Evolutionary conservation across 331 rosid genomes (phyloP).

Genomic region (Pyrus hybrid): DNA sequence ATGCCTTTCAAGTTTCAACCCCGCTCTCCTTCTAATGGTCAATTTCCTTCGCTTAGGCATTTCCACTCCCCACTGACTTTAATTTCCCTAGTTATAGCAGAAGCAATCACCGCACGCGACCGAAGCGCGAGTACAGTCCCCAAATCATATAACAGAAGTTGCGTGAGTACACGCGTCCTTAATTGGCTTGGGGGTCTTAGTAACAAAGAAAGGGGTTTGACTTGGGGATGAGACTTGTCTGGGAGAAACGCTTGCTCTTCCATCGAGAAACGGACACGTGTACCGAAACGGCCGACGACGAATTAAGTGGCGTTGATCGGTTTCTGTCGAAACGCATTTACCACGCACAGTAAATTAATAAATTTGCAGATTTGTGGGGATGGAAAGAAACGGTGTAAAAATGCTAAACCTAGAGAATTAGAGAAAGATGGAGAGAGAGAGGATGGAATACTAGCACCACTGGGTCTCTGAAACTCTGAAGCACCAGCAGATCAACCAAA

Average conservation of each 20-base stretch:
- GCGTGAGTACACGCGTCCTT: neutral
- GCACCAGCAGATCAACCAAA: neutral
- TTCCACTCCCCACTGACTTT: too few species aligned
- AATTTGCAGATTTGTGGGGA: conserved; percentile 41
- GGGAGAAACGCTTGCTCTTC: conserved; percentile 21
- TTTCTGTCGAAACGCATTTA: conserved; percentile 57
- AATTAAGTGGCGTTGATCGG: conserved; percentile 37
- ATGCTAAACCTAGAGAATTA: neutral
- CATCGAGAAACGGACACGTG: conserved; percentile 36
- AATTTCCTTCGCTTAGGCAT: neutral
- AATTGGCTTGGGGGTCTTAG: too few species aligned
- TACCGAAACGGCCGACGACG: conserved; percentile 25
- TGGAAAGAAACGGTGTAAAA: neutral
- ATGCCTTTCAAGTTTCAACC: neutral
- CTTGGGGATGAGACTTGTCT: neutral
- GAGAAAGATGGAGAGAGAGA: neutral
- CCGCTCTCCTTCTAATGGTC: neutral
- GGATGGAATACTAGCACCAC: neutral
- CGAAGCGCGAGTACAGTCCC: neutral
- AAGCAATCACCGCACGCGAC: neutral
- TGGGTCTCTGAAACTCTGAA: neutral
- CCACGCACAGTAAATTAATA: conserved; percentile 35
- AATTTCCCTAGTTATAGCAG: neutral
- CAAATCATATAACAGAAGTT: too few species aligned
- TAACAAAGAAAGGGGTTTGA: conserved; percentile 10